phyloP scores from a whole-genome alignment of 2,329 filamentous ascomycete genomes.

The Lasiodiplodia sp. region DNA sequence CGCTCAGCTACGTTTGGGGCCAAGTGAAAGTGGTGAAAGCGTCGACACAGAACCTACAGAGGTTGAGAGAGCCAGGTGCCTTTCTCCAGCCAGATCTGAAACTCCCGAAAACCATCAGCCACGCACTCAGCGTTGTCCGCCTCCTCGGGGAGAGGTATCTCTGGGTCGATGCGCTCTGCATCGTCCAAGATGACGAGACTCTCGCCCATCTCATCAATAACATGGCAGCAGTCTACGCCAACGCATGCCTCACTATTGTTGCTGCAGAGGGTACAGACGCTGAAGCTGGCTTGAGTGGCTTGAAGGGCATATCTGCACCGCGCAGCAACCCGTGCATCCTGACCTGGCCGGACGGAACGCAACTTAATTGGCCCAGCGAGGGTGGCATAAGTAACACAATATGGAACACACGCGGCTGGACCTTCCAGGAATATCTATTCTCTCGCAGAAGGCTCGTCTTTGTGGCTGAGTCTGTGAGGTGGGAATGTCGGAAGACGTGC shows the following conservation, averaged over 20 bases:
- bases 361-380: background rate
- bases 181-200: slow-evolving; percentile 31
- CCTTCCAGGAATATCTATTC: slow-evolving; percentile 20
- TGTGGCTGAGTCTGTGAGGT: background rate
- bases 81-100: background rate
- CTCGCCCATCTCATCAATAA: background rate
- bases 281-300: background rate
- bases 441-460: slow-evolving; percentile 4
- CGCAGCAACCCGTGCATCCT: background rate
- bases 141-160: slow-evolving; percentile 28
- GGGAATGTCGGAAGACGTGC: background rate
- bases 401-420: slow-evolving; percentile 11
- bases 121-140: slow-evolving; percentile 28
- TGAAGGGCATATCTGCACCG: background rate
- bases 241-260: background rate
- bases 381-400: background rate
- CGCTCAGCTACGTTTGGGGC: slow-evolving; percentile 3
- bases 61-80: background rate
- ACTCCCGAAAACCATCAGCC: slow-evolving; percentile 22
- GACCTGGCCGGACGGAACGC: background rate
- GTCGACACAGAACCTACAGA: background rate
- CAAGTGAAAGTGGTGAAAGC: background rate
- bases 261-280: background rate
- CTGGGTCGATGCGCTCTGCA: slow-evolving; percentile 33
- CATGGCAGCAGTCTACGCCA: background rate